A percentile compares a stretch with the other conserved stretches of the same genome.
phyloP scores from a whole-genome alignment of 768 basidiomycete genomes.

The Asterophora lycoperdoides region DNA sequence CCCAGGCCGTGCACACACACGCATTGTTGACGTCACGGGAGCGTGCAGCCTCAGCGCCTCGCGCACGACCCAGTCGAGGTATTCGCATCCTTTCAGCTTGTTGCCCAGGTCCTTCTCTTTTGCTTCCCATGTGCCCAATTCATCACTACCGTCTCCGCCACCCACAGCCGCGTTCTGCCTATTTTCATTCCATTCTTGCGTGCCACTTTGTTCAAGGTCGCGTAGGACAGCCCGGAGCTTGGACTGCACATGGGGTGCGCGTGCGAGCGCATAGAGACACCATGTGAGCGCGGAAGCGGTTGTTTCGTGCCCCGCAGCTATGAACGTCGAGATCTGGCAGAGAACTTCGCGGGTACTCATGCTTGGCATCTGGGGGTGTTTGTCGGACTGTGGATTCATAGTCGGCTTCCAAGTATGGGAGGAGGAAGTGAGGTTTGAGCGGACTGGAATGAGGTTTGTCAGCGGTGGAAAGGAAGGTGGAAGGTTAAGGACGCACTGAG shows the following conservation, averaged over 20 bases:
- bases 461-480: background rate
- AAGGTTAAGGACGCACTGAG: slow-evolving; percentile 35
- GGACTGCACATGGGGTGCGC: slow-evolving; percentile 41
- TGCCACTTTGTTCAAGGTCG: slow-evolving; percentile 16
- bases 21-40: slow-evolving; percentile 57
- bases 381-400: background rate
- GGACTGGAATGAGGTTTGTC: slow-evolving; percentile 36
- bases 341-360: slow-evolving; percentile 56
- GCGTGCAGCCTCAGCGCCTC: slow-evolving; percentile 53
- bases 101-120: slow-evolving; percentile 18
- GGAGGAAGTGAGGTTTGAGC: slow-evolving; percentile 48
- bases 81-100: slow-evolving; percentile 38
- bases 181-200: background rate
- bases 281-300: slow-evolving; percentile 55
- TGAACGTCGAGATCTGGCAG: slow-evolving; percentile 61
- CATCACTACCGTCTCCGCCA: background rate
- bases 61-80: slow-evolving; percentile 59
- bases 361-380: slow-evolving; percentile 27
- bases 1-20: slow-evolving; percentile 41
- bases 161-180: slow-evolving; percentile 1
- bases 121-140: too few relatives aligned
- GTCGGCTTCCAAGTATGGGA: slow-evolving; percentile 26
- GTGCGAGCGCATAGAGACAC: slow-evolving; percentile 53
- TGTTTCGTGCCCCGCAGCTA: slow-evolving; percentile 65
- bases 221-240: slow-evolving; percentile 43